phyloP scores from a whole-genome alignment of 306 rosid species.

The Chamaecrista fasciculata region DNA sequence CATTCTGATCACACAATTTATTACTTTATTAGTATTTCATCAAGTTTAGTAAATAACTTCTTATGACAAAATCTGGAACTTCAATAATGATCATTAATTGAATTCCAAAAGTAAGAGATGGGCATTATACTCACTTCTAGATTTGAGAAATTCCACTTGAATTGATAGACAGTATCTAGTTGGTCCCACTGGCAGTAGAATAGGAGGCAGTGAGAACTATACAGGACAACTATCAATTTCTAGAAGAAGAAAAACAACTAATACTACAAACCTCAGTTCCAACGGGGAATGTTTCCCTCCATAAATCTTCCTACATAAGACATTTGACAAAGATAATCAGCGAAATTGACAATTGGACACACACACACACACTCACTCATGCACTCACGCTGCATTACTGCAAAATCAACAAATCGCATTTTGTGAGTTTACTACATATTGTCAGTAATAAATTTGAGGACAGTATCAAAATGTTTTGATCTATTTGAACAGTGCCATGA shows the following conservation, averaged over 20 bases:
- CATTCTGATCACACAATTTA: constrained; percentile 43
- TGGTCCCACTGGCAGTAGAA: constrained; percentile 49
- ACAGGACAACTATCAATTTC: background rate
- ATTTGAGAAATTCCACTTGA: constrained; percentile 59
- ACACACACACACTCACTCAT: background rate
- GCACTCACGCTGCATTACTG: background rate
- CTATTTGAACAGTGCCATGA: background rate
- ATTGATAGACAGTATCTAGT: constrained; percentile 46
- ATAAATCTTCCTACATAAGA: constrained; percentile 48
- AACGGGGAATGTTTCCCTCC: constrained; percentile 50
- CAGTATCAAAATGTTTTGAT: background rate
- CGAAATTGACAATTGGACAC: background rate
- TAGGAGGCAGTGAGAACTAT: background rate
- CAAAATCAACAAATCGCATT: background rate
- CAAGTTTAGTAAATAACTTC: background rate
- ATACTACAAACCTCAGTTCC: constrained; percentile 50
- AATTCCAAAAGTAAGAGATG: background rate
- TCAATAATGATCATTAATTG: background rate
- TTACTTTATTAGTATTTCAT: background rate
- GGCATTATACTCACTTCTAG: constrained; percentile 41
- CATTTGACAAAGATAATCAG: constrained; percentile 20
- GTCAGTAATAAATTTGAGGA: background rate
- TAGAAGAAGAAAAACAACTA: background rate
- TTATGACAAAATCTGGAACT: background rate
- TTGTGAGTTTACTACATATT: background rate